phyloP scores from a whole-genome alignment of 345 rosid genomes.

The Iberis pinnata region DNA sequence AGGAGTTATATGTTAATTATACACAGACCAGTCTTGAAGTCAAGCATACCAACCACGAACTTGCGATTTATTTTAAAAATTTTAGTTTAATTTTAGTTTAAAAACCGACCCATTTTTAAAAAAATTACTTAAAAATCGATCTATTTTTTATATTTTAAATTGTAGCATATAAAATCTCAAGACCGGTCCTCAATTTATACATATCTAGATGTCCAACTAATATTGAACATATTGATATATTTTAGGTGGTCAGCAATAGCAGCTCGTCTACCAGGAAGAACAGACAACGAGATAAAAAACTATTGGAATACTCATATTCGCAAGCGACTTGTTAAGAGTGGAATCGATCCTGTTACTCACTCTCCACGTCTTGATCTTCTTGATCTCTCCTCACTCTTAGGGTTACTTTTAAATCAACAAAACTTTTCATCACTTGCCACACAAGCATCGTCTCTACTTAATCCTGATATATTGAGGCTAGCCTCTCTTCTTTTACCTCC shows the following conservation, averaged over 20 bases:
- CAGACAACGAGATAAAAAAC: conserved; percentile 93
- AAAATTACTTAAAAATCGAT: no score
- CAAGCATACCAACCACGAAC: no score
- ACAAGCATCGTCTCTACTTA: conserved; percentile 19
- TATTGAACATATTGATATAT: not conserved
- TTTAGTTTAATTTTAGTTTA: no score
- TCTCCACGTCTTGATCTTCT: conserved; percentile 71
- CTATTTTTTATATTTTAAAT: no score
- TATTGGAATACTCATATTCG: conserved; percentile 93
- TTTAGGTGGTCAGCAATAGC: conserved; percentile 96
- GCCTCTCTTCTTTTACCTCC: conserved; percentile 23
- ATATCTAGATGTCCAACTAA: not conserved
- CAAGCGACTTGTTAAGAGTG: conserved; percentile 72
- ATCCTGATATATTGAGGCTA: conserved; percentile 24
- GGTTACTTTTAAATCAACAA: conserved; percentile 43
- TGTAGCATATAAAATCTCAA: no score
- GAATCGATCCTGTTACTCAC: conserved; percentile 94
- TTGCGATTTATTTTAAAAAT: no score
- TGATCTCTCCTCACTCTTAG: conserved; percentile 61
- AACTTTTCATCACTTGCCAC: conserved; percentile 33
- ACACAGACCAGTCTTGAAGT: no score
- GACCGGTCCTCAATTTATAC: no score
- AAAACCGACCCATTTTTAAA: no score
- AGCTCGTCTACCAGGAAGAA: conserved; percentile 93
- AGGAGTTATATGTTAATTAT: no score